Base-by-base conservation (phyloP, 208 protist species). In the Porcisia hertigi region DNA sequence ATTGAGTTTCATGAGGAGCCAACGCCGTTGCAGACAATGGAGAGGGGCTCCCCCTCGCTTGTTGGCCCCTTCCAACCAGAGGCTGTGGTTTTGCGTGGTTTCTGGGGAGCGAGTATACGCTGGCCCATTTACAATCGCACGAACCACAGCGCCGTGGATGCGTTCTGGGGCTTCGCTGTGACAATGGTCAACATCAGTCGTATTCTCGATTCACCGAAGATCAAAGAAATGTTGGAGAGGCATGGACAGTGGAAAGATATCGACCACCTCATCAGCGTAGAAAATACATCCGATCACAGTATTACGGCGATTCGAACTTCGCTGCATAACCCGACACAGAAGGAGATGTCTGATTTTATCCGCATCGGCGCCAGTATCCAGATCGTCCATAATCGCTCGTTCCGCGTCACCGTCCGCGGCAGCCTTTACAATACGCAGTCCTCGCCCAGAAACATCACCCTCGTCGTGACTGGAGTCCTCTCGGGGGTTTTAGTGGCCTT, bases 141-240 rank as follows among this genome's bases (percentile, higher is more conserved):
- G 8, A 47, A 23, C 20, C n/a, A 36, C 39, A 36, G 36, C 16
- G 59, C 39, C 3, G 12, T 39, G 0, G 9, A 58, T 18, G 87
- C 77, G 55, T 96, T 96, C 74, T 96, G 92, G 90, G 92, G 92
- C 52, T 94, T 96, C 73, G 73, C 81, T 18, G 57, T 82, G 54
- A 71, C 77, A 18, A 58, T 80, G 0, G 63, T 90, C n/a, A 86
- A 80, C 69, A 66, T 96, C 0, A 75, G 76, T 41, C 39, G 67
- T 1, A 58, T 93, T 6, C 53, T 94, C 23, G 53, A 73, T 3
- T 14, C 12, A 1, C 58, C 55, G 34, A 6, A 36, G 18, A 58
- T 83, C 23, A 34, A 8, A 23, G 12, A 5, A 8, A 18, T 34
- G 3, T 5, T 16, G 41, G 23, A 34, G 47, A 63, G n/a, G 52